phyloP scores from a whole-genome alignment of 169 alveolate species.

The Plasmodium fragile region DNA sequence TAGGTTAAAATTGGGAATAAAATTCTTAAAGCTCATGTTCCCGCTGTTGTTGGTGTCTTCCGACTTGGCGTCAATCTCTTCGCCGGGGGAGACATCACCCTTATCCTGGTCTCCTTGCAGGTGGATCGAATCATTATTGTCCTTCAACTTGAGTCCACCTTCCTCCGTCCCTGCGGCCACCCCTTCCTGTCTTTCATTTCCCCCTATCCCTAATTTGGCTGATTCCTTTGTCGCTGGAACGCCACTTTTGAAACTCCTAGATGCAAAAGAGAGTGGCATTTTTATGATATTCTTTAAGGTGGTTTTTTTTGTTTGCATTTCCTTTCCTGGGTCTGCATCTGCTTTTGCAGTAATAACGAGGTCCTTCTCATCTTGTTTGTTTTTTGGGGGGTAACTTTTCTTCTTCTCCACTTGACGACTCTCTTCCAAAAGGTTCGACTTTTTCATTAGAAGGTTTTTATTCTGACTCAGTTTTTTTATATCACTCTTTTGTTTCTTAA shows the following conservation, averaged over 20 bases:
- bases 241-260: neutral
- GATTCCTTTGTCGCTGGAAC: neutral
- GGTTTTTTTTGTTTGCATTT: slow-evolving; percentile 4
- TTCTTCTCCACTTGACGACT: neutral
- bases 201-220: neutral
- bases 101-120: neutral
- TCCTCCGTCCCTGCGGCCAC: neutral
- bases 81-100: neutral
- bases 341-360: neutral
- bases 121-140: neutral
- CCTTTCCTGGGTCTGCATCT: neutral
- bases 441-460: neutral
- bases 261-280: neutral
- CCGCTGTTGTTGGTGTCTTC: neutral
- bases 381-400: neutral
- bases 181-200: neutral
- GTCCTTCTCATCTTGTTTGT: neutral
- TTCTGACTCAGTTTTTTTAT: neutral
- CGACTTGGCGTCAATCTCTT: neutral
- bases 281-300: slow-evolving; percentile 4
- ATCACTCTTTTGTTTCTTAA: neutral
- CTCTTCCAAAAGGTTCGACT: neutral
- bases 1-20: neutral
- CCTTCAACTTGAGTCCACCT: neutral
- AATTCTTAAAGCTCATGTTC: neutral